phyloP scores from a whole-genome alignment of 148 eudicot genomes.

The Rhododendron ovatum region DNA sequence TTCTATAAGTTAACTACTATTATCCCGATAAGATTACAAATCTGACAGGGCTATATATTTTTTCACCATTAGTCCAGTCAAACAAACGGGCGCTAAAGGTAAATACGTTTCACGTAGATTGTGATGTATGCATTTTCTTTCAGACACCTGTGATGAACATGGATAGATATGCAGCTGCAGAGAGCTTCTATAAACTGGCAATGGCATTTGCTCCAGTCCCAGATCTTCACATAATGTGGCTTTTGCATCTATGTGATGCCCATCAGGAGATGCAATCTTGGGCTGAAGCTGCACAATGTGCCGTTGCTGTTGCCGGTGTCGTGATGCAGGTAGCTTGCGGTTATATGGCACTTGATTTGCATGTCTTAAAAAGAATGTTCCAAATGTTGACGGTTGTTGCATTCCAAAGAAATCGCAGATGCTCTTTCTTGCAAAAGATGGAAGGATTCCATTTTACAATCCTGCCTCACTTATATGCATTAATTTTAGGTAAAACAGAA shows the following conservation, averaged over 20 bases:
- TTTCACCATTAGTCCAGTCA: not conserved
- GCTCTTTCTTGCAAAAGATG: conserved; percentile 4
- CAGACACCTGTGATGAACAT: conserved; percentile 88
- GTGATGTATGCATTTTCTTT: conserved; percentile 17
- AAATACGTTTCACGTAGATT: not conserved
- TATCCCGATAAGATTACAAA: not conserved
- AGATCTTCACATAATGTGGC: conserved; percentile 99
- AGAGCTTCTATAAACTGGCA: conserved; percentile 94
- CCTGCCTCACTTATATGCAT: not conserved
- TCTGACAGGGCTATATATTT: not conserved
- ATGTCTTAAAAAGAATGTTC: not conserved
- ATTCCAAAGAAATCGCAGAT: not conserved
- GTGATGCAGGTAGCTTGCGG: conserved; percentile 77
- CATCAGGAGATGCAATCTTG: conserved; percentile 99
- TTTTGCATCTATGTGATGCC: conserved; percentile 95
- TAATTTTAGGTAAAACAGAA: not conserved
- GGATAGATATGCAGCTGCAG: conserved; percentile 96
- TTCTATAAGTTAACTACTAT: not conserved
- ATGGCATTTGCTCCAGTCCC: conserved; percentile 98
- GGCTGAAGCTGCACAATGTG: conserved; percentile 99
- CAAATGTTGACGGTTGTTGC: not conserved
- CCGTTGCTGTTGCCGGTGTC: conserved; percentile 99
- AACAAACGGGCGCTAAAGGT: not conserved
- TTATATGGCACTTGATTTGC: not conserved
- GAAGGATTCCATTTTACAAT: not conserved